phyloP scores from a whole-genome alignment of 2,329 filamentous ascomycete species.

The Sporothrix pallida region DNA sequence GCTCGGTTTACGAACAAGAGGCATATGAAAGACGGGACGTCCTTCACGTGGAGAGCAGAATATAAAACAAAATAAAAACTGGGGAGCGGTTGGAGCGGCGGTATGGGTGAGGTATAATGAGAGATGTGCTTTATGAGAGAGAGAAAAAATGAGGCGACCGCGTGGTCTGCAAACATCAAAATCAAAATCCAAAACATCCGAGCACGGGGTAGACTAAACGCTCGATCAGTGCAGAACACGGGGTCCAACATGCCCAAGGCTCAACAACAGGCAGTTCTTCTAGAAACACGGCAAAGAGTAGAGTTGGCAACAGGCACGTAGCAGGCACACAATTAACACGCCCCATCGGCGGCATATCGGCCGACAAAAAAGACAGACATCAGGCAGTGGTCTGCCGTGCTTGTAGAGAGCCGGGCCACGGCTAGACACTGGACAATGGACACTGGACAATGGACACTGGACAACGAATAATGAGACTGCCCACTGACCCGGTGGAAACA shows the following conservation, averaged over 20 bases:
- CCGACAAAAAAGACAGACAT: neutral
- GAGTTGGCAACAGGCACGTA: no score
- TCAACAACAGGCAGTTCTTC: neutral
- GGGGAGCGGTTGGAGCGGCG: neutral
- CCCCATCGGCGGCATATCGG: constrained; percentile 13
- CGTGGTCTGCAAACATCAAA: neutral
- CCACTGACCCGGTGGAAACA: neutral
- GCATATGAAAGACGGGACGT: neutral
- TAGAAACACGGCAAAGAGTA: constrained; percentile 9
- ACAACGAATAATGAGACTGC: neutral
- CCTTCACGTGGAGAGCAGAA: neutral
- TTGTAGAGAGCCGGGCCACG: neutral
- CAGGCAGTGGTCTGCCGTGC: neutral
- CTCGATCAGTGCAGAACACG: no score
- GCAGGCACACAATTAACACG: neutral
- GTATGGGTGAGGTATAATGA: neutral
- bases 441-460: no score
- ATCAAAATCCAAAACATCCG: neutral
- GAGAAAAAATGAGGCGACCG: neutral
- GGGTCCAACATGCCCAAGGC: neutral
- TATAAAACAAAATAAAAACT: neutral
- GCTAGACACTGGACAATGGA: neutral
- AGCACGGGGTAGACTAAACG: neutral
- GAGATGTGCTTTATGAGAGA: no score
- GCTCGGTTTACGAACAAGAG: constrained; percentile 17